Percentiles rank a stretch among this genome's conserved stretches.
These are phyloP conservation scores for Gossypium schwendimanii DNA, from an alignment of 441 rosid species.

Conservation along the genomic window DNA sequence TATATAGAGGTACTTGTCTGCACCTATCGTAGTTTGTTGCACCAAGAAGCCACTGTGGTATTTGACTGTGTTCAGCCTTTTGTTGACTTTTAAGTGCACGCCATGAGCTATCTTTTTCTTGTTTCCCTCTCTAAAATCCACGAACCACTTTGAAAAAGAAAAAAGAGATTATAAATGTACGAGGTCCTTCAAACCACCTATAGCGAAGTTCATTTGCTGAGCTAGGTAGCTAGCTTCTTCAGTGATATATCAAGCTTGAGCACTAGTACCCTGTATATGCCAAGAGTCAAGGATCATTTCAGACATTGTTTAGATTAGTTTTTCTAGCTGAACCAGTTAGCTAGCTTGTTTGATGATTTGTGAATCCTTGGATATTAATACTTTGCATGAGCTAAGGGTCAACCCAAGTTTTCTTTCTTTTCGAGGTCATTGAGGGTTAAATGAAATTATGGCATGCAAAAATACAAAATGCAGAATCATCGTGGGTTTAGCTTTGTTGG, in stretches of 20 bases:
- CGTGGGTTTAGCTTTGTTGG: not conserved
- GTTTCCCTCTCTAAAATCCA: too few relatives aligned
- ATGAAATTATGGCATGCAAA: not conserved
- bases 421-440: not conserved
- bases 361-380: not conserved
- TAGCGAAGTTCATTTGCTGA: not conserved
- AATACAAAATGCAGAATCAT: not conserved
- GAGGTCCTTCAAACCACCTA: not conserved
- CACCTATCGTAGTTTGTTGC: not conserved
- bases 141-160: not conserved
- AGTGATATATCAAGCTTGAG: not conserved
- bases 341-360: not conserved
- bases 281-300: not conserved
- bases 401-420: not conserved
- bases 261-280: not conserved
- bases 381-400: not conserved
- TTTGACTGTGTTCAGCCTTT: not conserved
- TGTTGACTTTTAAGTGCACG: not conserved
- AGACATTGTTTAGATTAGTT: not conserved
- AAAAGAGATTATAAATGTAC: not conserved
- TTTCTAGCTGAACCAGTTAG: not conserved
- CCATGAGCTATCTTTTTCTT: not conserved
- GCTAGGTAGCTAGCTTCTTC: not conserved
- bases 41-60: not conserved
- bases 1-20: constrained; percentile 22